A percentile compares a stretch with the other conserved stretches of the same genome.
Evolutionary conservation across 106 monocot genomes (phyloP).

Genomic region (Dendrobium chrysotoxum): DNA sequence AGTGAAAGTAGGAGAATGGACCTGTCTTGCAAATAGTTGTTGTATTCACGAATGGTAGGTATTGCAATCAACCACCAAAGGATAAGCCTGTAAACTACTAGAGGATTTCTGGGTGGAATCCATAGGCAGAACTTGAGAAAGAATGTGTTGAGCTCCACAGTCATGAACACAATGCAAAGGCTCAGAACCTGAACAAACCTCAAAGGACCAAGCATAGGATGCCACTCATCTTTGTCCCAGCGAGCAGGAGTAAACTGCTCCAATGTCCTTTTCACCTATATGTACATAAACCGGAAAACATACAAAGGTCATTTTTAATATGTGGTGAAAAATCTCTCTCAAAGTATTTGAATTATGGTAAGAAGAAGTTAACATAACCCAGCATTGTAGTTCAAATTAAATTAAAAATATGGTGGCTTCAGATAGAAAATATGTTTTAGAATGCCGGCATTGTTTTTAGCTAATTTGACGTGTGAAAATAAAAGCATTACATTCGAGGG

Average conservation of each 20-base stretch:
- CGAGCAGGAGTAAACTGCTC: conserved; percentile 89
- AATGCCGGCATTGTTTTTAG: too few relatives aligned
- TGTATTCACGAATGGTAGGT: conserved; percentile 93
- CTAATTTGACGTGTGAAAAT: too few relatives aligned
- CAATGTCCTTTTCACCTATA: conserved; percentile 79
- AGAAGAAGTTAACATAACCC: too few relatives aligned
- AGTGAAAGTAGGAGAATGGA: conserved; percentile 9
- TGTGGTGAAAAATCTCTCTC: not conserved
- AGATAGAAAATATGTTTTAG: too few relatives aligned
- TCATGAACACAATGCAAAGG: conserved; percentile 85
- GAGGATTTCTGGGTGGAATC: conserved; percentile 88
- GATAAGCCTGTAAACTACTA: conserved; percentile 63
- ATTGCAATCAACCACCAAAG: conserved; percentile 98
- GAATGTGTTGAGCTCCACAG: conserved; percentile 88
- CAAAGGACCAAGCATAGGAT: conserved; percentile 85
- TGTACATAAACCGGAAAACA: not conserved
- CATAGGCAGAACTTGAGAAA: conserved; percentile 94
- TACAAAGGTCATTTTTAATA: not conserved
- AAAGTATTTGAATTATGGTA: too few relatives aligned
- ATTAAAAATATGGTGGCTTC: too few relatives aligned
- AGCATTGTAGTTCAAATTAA: too few relatives aligned
- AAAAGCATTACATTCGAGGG: too few relatives aligned
- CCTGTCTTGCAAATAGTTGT: conserved; percentile 96
- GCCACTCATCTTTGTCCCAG: conserved; percentile 97
- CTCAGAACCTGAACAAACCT: conserved; percentile 81